Evolutionary conservation across 192 early-diverging fungal genomes (phyloP).

Genomic region (Backusella australiensis): DNA sequence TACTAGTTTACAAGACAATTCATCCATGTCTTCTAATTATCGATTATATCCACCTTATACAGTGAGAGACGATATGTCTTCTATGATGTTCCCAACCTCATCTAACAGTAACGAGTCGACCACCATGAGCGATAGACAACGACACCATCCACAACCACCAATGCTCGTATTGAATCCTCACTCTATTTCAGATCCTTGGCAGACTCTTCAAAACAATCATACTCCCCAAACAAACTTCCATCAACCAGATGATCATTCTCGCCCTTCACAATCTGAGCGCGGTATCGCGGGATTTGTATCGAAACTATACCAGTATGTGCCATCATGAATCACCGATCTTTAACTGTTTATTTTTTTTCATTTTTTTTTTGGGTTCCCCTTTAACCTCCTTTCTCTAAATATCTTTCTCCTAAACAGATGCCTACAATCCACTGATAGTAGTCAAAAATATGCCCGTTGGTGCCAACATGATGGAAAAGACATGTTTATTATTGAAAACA

Average conservation of each 20-base stretch:
- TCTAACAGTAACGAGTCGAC: not conserved
- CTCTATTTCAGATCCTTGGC: slow-evolving; percentile 5
- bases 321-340: not conserved
- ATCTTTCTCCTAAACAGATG: slow-evolving; percentile 17
- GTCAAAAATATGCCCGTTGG: slow-evolving; percentile 35
- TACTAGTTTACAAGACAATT: slow-evolving; percentile 4
- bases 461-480: slow-evolving; percentile 27
- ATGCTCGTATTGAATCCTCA: not conserved
- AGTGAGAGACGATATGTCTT: not conserved
- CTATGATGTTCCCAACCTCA: not conserved
- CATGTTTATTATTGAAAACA: slow-evolving; percentile 41
- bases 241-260: not conserved
- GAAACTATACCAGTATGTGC: slow-evolving; percentile 36
- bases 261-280: slow-evolving; percentile 10
- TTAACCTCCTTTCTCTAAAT: slow-evolving; percentile 1
- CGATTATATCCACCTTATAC: not conserved
- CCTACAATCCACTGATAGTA: slow-evolving; percentile 24
- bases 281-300: slow-evolving; percentile 38
- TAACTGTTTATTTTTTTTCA: not conserved
- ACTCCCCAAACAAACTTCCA: not conserved
- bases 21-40: slow-evolving; percentile 2
- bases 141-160: not conserved
- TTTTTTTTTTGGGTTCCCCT: not conserved
- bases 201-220: not conserved
- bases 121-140: not conserved